phyloP scores from a whole-genome alignment of 768 basidiomycete genomes.

The Mycena kentingensis region DNA sequence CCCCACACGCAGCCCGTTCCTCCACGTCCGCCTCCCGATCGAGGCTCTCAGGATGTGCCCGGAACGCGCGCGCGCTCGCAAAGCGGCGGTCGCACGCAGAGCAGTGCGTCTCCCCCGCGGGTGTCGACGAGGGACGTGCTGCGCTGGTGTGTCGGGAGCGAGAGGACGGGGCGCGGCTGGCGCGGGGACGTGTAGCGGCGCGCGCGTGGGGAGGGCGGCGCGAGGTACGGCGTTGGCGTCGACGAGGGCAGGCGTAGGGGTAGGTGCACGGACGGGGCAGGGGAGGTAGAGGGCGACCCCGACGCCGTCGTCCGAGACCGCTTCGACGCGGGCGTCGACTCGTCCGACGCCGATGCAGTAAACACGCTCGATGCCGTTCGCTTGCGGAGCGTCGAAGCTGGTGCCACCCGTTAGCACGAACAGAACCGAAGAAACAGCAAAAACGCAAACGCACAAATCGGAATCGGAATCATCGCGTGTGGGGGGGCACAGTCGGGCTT shows the following conservation, averaged over 20 bases:
- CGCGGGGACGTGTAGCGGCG: conserved; percentile 18
- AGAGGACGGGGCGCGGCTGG: not conserved
- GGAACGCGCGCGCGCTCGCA: conserved; percentile 12
- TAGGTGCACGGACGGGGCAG: not conserved
- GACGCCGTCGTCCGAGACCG: conserved; percentile 14
- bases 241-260: not conserved
- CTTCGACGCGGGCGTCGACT: conserved; percentile 16
- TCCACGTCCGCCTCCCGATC: not conserved
- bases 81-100: conserved; percentile 20
- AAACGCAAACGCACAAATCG: not conserved
- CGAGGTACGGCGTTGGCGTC: conserved; percentile 6
- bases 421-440: not conserved
- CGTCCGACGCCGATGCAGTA: not conserved
- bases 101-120: conserved; percentile 8
- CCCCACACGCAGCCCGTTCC: conserved; percentile 10
- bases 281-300: not conserved
- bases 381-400: conserved; percentile 7
- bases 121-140: conserved; percentile 1
- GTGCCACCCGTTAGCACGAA: not conserved
- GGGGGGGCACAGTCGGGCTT: too few species aligned
- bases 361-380: conserved; percentile 6
- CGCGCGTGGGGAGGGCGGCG: conserved; percentile 16
- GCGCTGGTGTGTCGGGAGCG: not conserved
- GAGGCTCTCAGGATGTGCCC: not conserved
- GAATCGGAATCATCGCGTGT: too few species aligned